Base-by-base conservation (phyloP, 345 rosid species). In the Eucalyptus pauciflora region DNA sequence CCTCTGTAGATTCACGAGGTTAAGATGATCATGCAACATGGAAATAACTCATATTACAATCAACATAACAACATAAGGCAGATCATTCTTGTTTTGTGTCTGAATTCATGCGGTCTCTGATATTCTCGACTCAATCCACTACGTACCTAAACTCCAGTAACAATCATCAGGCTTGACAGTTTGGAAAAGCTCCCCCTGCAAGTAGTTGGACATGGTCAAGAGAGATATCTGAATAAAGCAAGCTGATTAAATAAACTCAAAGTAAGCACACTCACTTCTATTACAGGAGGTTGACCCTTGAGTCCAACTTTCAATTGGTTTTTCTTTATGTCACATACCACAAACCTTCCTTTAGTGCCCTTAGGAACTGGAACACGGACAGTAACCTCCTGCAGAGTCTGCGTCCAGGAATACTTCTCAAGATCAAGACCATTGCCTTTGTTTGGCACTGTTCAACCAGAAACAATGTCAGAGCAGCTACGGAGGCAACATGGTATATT, bases 141-240 rank as follows among this genome's bases (percentile, higher is more conserved):
- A 90, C 92, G 71, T 94, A 97, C 99, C 99, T 88, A 96, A 92
- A 92, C 98, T 97, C 99, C 99, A 97, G 86, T 94, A 96, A 89
- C 97, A 94, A 90, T 96, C 99, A 87, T 96, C 98, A 60, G 96
- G 96, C 93, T 94, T 97, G 87, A 97, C 91, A 79, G 92, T 81
- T 87, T 93, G 91, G 92, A 90, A 91, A 62, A 95, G 95, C 64
- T 96, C 98, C 64, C 98, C 98, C 99, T 98, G 91, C 50, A 89
- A 92, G 89, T 31, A 87, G 69, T 91, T 33, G 27, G 87, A n/a
- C 8, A n/a, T 43, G 48, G 20, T 87, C 85, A 79, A 56, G 41
- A 81, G 52, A 51, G 24, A 29, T 31, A 56, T 29, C 27, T 17
- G 56, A 49, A 56, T 54, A 13, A 14, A 45, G 33, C 27, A 20